Base-by-base conservation (phyloP, 768 basidiomycete species). In the Auricularia sp. region DNA sequence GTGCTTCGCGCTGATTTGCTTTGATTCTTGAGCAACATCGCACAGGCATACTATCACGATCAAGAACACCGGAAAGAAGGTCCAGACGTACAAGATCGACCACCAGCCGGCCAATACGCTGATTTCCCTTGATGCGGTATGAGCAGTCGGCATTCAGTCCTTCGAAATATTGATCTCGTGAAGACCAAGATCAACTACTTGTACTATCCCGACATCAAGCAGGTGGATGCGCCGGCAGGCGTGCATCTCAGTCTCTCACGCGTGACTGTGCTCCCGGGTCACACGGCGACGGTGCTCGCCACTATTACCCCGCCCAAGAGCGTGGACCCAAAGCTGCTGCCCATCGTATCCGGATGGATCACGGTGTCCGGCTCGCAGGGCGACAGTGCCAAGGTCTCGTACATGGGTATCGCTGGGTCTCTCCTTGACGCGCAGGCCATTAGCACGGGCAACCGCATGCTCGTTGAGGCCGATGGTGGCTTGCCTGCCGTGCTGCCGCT, bases 271-370 rank as follows among this genome's bases (percentile, higher is more conserved):
- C 68, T 44, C 29, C 80, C 83, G 0, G 79, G 81, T 0, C 69
- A 74, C 63, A 73, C 77, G 4, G 75, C 76, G 34, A 70, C 71
- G 29, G 75, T 87, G 62, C 68, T 74, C 5, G 79, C 79, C 5
- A 70, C 69, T 21, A 81, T 88, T 74, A 76, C 72, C 0, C 76
- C 80, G 0, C 86, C 86, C 0, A 68, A 69, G 0, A 74, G 78
- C 12, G 72, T 79, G 64, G 75, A 81, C 34, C 70, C 70, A 1
- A 67, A 77, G 36, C 75, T 78, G 2, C 80, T 83, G 72, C 85
- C 85, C 23, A 76, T 85, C 64, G 86, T 81, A 74, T 84, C 83
- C 36, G 86, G 85, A 7, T 85, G 79, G 76, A 82, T 87, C 67
- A 65, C 76, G 64, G 67, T 77, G 42, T 61, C 66, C 4, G 39